These are phyloP conservation scores for Phytophthora parvispora DNA, from an alignment of 352 stramenopile genomes.

Conservation along the genomic window DNA sequence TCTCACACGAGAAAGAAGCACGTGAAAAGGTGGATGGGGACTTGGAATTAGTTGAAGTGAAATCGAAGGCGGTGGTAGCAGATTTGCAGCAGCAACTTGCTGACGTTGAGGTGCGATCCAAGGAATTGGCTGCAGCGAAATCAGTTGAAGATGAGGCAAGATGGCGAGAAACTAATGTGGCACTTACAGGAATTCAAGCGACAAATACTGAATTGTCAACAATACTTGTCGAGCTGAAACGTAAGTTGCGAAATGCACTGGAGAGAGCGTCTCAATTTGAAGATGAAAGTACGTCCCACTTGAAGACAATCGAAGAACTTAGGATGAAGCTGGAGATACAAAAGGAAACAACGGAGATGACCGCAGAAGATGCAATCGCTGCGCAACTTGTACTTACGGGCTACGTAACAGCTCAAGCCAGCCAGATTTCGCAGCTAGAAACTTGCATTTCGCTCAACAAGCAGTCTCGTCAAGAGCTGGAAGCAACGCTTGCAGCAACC, in stretches of 20 bases:
- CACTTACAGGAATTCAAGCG: neutral
- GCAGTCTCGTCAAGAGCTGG: conserved; percentile 5
- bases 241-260: neutral
- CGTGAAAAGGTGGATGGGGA: neutral
- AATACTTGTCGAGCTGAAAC: neutral
- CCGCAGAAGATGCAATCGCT: conserved; percentile 5
- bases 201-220: conserved; percentile 7
- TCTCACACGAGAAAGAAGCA: conserved; percentile 11
- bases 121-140: neutral
- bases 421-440: conserved; percentile 8
- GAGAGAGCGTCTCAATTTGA: neutral
- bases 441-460: neutral
- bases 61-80: conserved; percentile 1
- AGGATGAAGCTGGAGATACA: neutral
- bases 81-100: neutral
- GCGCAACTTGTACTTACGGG: neutral
- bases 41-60: neutral
- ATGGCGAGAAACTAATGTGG: neutral
- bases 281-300: neutral
- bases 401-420: neutral
- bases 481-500: neutral
- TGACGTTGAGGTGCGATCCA: neutral
- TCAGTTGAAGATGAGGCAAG: neutral
- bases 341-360: conserved; percentile 13
- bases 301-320: conserved; percentile 4